Evolutionary conservation across 768 basidiomycete genomes (phyloP).

Genomic region (Pleurotus citrinopileatus): DNA sequence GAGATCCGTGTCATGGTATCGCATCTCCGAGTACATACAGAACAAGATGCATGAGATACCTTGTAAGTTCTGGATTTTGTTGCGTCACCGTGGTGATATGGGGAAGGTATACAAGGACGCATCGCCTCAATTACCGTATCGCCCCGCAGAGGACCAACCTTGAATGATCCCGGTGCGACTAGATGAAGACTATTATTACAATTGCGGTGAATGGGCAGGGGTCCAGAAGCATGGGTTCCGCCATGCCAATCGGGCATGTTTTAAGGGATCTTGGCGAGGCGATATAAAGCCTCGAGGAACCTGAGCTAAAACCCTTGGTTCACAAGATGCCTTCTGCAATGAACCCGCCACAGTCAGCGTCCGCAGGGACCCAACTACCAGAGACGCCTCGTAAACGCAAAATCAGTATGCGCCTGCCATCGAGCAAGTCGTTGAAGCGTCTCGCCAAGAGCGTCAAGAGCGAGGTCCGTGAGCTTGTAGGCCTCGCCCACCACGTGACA

Average conservation of each 20-base stretch:
- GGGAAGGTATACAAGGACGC: not conserved
- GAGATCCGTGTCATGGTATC: too few species aligned
- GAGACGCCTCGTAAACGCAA: conserved; percentile 3
- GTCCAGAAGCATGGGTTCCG: conserved; percentile 1
- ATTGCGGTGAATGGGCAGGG: not conserved
- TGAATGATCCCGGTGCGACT: not conserved
- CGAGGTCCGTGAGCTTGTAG: conserved; percentile 13
- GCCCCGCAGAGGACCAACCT: not conserved
- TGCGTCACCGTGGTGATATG: not conserved
- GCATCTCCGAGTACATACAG: too few species aligned
- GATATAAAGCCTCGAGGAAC: conserved; percentile 7
- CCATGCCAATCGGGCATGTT: conserved; percentile 3
- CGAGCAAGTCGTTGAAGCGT: conserved; percentile 20
- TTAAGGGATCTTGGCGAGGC: conserved; percentile 3
- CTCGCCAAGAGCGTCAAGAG: conserved; percentile 22
- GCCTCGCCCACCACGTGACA: conserved; percentile 13
- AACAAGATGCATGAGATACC: too few species aligned
- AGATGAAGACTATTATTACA: conserved; percentile 1
- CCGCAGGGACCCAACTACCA: conserved; percentile 1
- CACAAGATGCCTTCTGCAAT: not conserved
- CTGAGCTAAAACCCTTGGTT: conserved; percentile 1
- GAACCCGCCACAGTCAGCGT: not conserved
- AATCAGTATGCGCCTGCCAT: conserved; percentile 13
- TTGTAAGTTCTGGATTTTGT: too few species aligned
- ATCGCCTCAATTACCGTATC: not conserved